These are phyloP conservation scores for Alternaria brassicicola DNA, from an alignment of 2,329 filamentous ascomycete species.

Conservation along the genomic window DNA sequence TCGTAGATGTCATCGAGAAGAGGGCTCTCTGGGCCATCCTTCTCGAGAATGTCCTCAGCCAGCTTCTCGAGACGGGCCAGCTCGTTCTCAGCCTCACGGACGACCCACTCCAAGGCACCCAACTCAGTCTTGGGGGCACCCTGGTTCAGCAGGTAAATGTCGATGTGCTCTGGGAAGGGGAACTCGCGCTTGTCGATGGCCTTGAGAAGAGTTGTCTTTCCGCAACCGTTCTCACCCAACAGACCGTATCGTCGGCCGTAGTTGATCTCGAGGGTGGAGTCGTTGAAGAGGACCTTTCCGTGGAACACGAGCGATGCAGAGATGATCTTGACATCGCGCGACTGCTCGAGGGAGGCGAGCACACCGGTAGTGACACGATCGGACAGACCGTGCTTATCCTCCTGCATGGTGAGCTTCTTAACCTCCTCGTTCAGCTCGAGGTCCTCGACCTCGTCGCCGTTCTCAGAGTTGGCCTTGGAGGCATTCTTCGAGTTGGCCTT, in stretches of 20 bases:
- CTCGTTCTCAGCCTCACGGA: slow-evolving; percentile 91
- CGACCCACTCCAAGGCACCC: slow-evolving; percentile 96
- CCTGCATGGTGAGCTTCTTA: slow-evolving; percentile 86
- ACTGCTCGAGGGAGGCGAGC: slow-evolving; percentile 79
- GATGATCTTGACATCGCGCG: slow-evolving; percentile 96
- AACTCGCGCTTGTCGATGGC: slow-evolving; percentile 92
- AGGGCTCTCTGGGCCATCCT: slow-evolving; percentile 88
- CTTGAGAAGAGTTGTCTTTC: slow-evolving; percentile 97
- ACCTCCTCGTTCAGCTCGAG: slow-evolving; percentile 74
- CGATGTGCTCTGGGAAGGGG: slow-evolving; percentile 93
- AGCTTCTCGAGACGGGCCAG: slow-evolving; percentile 86
- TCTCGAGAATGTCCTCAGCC: slow-evolving; percentile 89
- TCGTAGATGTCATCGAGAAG: slow-evolving; percentile 95
- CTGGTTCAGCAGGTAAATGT: slow-evolving; percentile 98
- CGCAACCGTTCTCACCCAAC: slow-evolving; percentile 97
- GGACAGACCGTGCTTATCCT: slow-evolving; percentile 94
- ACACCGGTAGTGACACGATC: slow-evolving; percentile 99
- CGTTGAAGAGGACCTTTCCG: slow-evolving; percentile 92
- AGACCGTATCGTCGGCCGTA: slow-evolving; percentile 93
- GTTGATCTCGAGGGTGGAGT: slow-evolving; percentile 90
- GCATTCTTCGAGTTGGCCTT: slow-evolving; percentile 68
- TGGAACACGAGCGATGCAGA: slow-evolving; percentile 95
- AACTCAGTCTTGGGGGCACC: slow-evolving; percentile 87
- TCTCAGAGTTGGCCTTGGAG: slow-evolving; percentile 69
- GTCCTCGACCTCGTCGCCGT: slow-evolving; percentile 73